Percentiles rank a stretch among this genome's conserved stretches.
These are phyloP conservation scores for Acmispon strigosus DNA, from an alignment of 306 rosid genomes.

Conservation along the genomic window DNA sequence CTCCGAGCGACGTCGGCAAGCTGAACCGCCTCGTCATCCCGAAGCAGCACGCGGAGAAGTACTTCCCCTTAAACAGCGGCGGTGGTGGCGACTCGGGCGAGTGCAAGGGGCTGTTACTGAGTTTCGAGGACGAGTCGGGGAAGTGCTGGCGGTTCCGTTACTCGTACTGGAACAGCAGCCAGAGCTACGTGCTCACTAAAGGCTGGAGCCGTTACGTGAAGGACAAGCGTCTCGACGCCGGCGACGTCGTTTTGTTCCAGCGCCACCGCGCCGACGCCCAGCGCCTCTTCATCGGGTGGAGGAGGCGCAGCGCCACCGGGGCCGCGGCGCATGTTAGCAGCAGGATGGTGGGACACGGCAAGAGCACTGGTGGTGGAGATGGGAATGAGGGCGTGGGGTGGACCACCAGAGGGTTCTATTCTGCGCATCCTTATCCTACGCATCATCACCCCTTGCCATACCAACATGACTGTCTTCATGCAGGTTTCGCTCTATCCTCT, in stretches of 20 bases:
- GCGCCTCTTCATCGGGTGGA: slow-evolving; percentile 65
- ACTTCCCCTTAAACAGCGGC: slow-evolving; percentile 56
- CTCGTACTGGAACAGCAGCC: slow-evolving; percentile 98
- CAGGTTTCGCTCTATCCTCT: slow-evolving; percentile 34
- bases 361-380: not conserved
- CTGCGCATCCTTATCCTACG: slow-evolving; percentile 88
- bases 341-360: not conserved
- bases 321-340: slow-evolving; percentile 24
- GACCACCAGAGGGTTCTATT: slow-evolving; percentile 59
- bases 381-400: slow-evolving; percentile 36
- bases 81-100: slow-evolving; percentile 32
- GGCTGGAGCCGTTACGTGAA: slow-evolving; percentile 98
- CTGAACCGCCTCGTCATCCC: slow-evolving; percentile 96
- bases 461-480: slow-evolving; percentile 61
- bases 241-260: slow-evolving; percentile 74
- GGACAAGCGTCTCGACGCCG: slow-evolving; percentile 86
- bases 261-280: slow-evolving; percentile 51
- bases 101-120: slow-evolving; percentile 58
- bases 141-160: slow-evolving; percentile 94
- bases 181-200: slow-evolving; percentile 87
- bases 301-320: slow-evolving; percentile 24
- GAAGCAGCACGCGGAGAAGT: slow-evolving; percentile 88
- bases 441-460: slow-evolving; percentile 53
- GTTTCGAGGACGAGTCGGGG: slow-evolving; percentile 90
- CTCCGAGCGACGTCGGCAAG: slow-evolving; percentile 95